Evolutionary conservation across 1,139 yeast species (phyloP).

Genomic region (Nadsonia starkeyi-henricii): DNA sequence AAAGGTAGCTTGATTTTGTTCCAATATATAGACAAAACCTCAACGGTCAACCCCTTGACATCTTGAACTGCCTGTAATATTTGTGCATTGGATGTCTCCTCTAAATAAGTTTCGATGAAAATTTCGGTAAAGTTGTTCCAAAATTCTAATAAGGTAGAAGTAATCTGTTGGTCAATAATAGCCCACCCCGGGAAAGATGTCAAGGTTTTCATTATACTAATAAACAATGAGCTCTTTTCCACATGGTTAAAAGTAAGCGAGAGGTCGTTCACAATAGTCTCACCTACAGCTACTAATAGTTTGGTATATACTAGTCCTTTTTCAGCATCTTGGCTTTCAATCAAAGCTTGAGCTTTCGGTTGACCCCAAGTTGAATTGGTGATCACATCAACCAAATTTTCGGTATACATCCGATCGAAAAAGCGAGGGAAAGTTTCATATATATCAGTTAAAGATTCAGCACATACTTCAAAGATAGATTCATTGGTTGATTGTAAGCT

Average conservation of each 20-base stretch:
- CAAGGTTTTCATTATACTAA: neutral
- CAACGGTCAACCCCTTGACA: neutral
- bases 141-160: neutral
- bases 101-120: neutral
- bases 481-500: neutral
- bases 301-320: neutral
- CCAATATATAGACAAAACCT: conserved; percentile 36
- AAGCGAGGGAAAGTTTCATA: neutral
- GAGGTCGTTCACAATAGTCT: neutral
- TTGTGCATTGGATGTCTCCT: neutral
- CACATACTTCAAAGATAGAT: neutral
- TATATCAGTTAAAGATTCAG: neutral
- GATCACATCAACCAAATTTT: neutral
- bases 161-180: neutral
- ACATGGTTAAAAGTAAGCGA: neutral
- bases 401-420: neutral
- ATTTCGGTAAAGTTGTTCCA: neutral
- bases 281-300: neutral
- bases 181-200: neutral
- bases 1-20: conserved; percentile 36
- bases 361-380: neutral
- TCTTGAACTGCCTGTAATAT: neutral
- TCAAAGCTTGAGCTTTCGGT: neutral
- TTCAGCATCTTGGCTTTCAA: neutral
- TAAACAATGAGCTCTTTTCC: neutral